phyloP scores from a whole-genome alignment of 2,329 filamentous ascomycete genomes.

The Fusarium foetens region DNA sequence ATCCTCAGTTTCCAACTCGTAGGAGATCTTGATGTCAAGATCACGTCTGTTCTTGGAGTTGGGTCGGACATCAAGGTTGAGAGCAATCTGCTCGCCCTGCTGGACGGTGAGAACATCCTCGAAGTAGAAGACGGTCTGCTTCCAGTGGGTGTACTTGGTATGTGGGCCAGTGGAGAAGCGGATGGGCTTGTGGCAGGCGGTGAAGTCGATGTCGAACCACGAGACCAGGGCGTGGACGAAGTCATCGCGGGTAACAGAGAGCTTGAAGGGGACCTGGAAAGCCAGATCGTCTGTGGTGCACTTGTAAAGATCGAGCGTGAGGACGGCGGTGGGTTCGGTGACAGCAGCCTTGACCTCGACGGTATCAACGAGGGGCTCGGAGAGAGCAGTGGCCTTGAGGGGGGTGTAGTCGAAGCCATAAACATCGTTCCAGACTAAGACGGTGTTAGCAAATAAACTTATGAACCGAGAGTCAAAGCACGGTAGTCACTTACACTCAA shows the following conservation, averaged over 20 bases:
- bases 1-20: conserved; percentile 83
- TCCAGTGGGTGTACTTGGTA: conserved; percentile 99
- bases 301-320: conserved; percentile 93
- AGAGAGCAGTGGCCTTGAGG: conserved; percentile 91
- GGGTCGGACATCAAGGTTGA: conserved; percentile 82
- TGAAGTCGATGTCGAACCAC: conserved; percentile 99
- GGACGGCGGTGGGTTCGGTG: conserved; percentile 85
- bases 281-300: conserved; percentile 85
- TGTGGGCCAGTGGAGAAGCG: conserved; percentile 97
- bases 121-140: conserved; percentile 99
- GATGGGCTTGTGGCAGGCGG: conserved; percentile 97
- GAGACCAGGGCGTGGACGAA: conserved; percentile 96
- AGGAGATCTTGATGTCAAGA: conserved; percentile 88
- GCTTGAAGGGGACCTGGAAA: conserved; percentile 81
- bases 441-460: conserved; percentile 1
- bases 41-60: conserved; percentile 96
- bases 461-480: neutral
- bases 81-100: conserved; percentile 81
- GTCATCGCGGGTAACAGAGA: conserved; percentile 84
- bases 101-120: conserved; percentile 92
- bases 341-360: conserved; percentile 98
- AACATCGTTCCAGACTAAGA: conserved; percentile 95
- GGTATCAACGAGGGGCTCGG: conserved; percentile 95
- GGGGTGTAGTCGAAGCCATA: conserved; percentile 98
- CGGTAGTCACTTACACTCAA: conserved; percentile 78